phyloP scores from a whole-genome alignment of 1,139 yeast species.

The Suhomyces panamericanus region DNA sequence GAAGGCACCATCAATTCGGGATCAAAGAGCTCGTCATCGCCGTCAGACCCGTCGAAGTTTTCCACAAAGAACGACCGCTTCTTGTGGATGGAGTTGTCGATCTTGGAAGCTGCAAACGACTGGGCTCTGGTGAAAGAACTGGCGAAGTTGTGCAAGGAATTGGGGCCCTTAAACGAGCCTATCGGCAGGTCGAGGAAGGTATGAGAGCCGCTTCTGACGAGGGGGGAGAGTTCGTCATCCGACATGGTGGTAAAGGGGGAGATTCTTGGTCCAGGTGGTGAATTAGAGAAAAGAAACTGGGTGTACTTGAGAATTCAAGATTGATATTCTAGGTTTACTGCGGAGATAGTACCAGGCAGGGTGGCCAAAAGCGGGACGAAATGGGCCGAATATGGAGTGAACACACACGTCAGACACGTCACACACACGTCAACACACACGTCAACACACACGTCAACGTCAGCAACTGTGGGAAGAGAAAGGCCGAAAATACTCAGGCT shows the following conservation, averaged over 20 bases:
- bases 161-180: slow-evolving; percentile 50
- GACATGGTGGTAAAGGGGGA: background rate
- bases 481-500: too few relatives aligned
- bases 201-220: slow-evolving; percentile 29
- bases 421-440: too few relatives aligned
- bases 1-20: slow-evolving; percentile 73
- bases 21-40: slow-evolving; percentile 63
- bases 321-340: background rate
- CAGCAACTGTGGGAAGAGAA: too few relatives aligned
- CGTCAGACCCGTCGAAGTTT: slow-evolving; percentile 20
- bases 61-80: slow-evolving; percentile 42
- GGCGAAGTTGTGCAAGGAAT: slow-evolving; percentile 49
- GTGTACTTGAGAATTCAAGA: background rate
- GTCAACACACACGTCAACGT: too few relatives aligned
- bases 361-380: too few relatives aligned
- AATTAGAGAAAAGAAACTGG: background rate
- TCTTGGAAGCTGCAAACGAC: slow-evolving; percentile 44
- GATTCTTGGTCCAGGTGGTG: background rate
- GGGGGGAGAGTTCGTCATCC: slow-evolving; percentile 19
- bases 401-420: too few relatives aligned
- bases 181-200: slow-evolving; percentile 40
- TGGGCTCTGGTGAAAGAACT: slow-evolving; percentile 50
- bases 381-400: too few relatives aligned
- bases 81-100: slow-evolving; percentile 46
- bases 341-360: background rate